A percentile compares a stretch with the other conserved stretches of the same genome.
These are phyloP conservation scores for Aureobasidium sp. DNA, from an alignment of 2,329 filamentous ascomycete species.

Conservation along the genomic window DNA sequence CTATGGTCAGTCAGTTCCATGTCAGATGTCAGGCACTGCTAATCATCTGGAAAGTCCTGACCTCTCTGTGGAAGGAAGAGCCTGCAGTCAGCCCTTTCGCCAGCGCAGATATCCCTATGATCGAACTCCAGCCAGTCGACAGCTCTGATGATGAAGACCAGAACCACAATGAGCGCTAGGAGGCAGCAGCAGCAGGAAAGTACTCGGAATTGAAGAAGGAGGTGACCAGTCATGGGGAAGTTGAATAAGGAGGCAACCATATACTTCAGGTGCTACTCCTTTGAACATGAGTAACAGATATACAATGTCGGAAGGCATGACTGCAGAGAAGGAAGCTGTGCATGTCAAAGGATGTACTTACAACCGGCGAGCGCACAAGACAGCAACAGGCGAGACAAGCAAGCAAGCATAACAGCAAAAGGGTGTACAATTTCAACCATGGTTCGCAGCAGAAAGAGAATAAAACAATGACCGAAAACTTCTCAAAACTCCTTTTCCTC, in stretches of 20 bases:
- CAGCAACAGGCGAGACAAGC: neutral
- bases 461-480: no score
- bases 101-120: neutral
- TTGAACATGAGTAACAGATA: no score
- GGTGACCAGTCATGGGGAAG: no score
- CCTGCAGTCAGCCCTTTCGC: neutral
- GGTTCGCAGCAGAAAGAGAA: no score
- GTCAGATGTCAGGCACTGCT: neutral
- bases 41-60: neutral
- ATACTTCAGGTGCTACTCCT: no score
- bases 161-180: neutral
- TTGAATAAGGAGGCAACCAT: no score
- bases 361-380: neutral
- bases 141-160: neutral
- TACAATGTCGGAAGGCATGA: no score
- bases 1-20: neutral
- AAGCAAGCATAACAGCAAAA: neutral
- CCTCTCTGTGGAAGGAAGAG: neutral
- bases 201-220: no score
- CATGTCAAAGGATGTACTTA: neutral
- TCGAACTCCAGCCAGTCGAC: neutral
- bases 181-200: neutral
- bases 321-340: neutral
- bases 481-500: neutral
- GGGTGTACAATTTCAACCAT: no score